Evolutionary conservation across 306 rosid species (phyloP).

Genomic region (Abrus precatorius): DNA sequence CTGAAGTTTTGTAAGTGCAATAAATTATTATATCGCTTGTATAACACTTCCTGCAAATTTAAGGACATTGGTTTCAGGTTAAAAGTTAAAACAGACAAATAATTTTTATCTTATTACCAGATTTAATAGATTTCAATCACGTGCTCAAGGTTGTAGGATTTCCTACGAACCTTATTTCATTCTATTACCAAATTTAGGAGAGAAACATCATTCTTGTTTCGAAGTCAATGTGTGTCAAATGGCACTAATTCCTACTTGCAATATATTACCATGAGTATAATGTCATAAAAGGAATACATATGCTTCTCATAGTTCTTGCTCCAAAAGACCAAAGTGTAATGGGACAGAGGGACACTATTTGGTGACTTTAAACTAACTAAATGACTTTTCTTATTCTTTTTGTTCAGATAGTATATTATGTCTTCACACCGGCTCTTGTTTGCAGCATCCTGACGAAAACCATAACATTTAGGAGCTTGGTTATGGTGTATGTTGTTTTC

Average conservation of each 20-base stretch:
- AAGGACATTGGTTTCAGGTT: not conserved
- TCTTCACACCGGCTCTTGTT: conserved; percentile 48
- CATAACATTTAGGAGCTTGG: conserved; percentile 29
- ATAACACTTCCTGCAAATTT: not conserved
- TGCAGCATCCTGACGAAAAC: conserved; percentile 37
- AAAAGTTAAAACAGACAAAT: not conserved
- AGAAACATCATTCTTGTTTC: too few species aligned
- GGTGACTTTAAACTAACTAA: not conserved
- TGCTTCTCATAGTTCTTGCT: conserved; percentile 2
- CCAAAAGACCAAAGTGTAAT: not conserved
- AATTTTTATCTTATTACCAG: not conserved
- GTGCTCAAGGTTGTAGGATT: not conserved
- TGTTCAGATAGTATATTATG: conserved; percentile 43
- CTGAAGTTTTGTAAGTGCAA: too few species aligned
- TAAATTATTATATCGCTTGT: too few species aligned
- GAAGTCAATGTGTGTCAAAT: too few species aligned
- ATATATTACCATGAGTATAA: not conserved
- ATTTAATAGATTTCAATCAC: not conserved
- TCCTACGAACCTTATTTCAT: not conserved
- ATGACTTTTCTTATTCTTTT: not conserved
- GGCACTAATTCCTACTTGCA: not conserved
- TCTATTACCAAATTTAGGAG: too few species aligned
- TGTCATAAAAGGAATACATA: not conserved
- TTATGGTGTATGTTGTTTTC: conserved; percentile 29
- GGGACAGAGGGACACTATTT: not conserved